These are phyloP conservation scores for Zymoseptoria passerinii DNA, from an alignment of 2,329 filamentous ascomycete species.

Conservation along the genomic window DNA sequence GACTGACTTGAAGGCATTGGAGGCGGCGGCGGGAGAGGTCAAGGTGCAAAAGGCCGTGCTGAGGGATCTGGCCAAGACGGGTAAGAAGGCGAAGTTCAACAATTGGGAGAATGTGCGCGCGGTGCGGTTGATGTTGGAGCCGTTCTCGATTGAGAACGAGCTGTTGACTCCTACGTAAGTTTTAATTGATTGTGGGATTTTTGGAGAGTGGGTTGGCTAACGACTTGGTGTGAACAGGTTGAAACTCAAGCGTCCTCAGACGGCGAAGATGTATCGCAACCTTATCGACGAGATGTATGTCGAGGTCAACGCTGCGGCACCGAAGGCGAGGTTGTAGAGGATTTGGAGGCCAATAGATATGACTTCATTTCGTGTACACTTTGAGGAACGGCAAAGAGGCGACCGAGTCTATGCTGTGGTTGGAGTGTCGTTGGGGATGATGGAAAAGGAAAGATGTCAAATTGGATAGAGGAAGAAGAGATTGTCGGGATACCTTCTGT, in stretches of 20 bases:
- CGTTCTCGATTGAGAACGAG: constrained; percentile 89
- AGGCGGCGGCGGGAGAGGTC: constrained; percentile 57
- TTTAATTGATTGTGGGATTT: not conserved
- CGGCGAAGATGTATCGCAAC: constrained; percentile 52
- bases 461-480: not conserved
- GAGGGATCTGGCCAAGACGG: constrained; percentile 69
- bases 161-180: constrained; percentile 80
- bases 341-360: not conserved
- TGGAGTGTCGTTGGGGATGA: not conserved
- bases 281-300: constrained; percentile 55
- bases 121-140: constrained; percentile 69
- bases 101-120: constrained; percentile 78
- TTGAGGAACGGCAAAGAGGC: not conserved
- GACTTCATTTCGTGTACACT: not conserved
- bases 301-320: constrained; percentile 40
- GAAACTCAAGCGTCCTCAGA: constrained; percentile 63
- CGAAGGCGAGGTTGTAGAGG: constrained; percentile 43
- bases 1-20: constrained; percentile 59
- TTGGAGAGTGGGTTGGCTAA: not conserved
- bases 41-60: constrained; percentile 67
- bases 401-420: not conserved
- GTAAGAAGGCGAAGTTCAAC: constrained; percentile 79
- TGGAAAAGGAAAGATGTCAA: not conserved
- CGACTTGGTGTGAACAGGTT: constrained; percentile 40
- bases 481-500: not conserved